Evolutionary conservation across 2,329 filamentous ascomycete species (phyloP), one percentile per base, ranked within the genome.

Genomic region (Leptographium radiaticola): DNA sequence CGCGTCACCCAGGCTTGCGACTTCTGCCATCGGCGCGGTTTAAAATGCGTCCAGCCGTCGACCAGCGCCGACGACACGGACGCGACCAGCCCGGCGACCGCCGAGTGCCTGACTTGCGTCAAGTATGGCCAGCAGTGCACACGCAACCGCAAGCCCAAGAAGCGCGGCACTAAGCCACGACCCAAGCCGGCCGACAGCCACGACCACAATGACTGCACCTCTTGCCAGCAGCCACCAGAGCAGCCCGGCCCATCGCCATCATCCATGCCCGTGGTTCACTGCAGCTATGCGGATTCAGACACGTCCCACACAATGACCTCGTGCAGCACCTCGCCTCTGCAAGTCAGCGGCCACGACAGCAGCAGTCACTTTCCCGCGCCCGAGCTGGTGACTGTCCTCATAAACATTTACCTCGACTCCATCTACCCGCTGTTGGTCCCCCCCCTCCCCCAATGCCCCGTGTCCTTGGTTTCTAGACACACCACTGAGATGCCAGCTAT

Each of bases 1-100:
- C 52, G 55, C 18, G 45, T 56, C 48, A 51, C 55, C 2, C 51
- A 53, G 30, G 58, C 58, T 10, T 59, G 58, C 45, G 54, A 58
- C 40, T 59, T 59, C 33, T 59, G 58, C 40, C 56, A 56, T 25
- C 50, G 54, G 9, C 52, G 56, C n/a, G 55, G 47, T 2, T 11
- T 56, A 13, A 54, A 52, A 40, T 56, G 55, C 45, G 47, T 38
- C 11, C 47, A 49, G 47, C 47, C 47, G 10, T 25, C n/a, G n/a
- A 16, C 13, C 9, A 12, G 13, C 11, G 10, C 16, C 47, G 30
- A 25, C 15, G 34, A 36, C 30, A 5, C 6, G 25, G 34, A 46
- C 30, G 45, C 10, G 10, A n/a, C 45, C 45, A 10, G 18, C 4
- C 12, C 25, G 16, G 11, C 25, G 10, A 12, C 16, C 6, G 15